Evolutionary conservation across 1,284 basidiomycete species (phyloP).

Genomic region (Hemileia vastatrix): DNA sequence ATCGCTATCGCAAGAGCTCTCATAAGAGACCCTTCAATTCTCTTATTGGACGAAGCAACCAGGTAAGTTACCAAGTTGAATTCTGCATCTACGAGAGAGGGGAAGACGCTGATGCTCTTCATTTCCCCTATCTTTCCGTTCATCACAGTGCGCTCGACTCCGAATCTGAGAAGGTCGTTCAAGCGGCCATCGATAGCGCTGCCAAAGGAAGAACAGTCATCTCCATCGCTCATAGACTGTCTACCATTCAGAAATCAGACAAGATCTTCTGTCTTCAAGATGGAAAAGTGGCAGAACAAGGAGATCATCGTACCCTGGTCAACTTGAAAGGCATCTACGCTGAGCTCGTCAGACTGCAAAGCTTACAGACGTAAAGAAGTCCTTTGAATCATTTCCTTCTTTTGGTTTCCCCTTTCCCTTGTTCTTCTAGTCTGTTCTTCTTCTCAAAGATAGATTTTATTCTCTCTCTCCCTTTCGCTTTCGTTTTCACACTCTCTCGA

Average conservation of each 20-base stretch:
- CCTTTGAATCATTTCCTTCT: too few relatives aligned
- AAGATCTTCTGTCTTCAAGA: slow-evolving; percentile 47
- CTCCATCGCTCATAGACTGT: slow-evolving; percentile 61
- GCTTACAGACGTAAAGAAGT: neutral
- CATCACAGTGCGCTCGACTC: slow-evolving; percentile 62
- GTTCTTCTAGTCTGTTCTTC: too few relatives aligned
- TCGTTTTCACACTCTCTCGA: too few relatives aligned
- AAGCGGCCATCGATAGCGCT: slow-evolving; percentile 82
- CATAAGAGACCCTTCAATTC: slow-evolving; percentile 47
- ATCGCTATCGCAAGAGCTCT: slow-evolving; percentile 50
- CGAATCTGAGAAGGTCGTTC: slow-evolving; percentile 67
- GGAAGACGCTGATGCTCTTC: too few relatives aligned
- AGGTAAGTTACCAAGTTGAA: slow-evolving; percentile 7
- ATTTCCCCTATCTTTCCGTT: neutral
- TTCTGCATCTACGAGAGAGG: too few relatives aligned
- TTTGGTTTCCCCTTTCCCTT: too few relatives aligned
- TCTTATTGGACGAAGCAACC: slow-evolving; percentile 51
- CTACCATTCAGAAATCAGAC: slow-evolving; percentile 16
- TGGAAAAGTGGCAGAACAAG: slow-evolving; percentile 67
- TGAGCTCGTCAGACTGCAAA: slow-evolving; percentile 49
- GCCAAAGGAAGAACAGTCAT: slow-evolving; percentile 66
- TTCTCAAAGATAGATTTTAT: too few relatives aligned
- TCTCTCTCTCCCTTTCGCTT: too few relatives aligned
- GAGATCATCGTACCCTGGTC: slow-evolving; percentile 32
- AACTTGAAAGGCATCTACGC: slow-evolving; percentile 58